These are phyloP conservation scores for Saccharomycopsis fibuligera DNA, from an alignment of 805 yeast species.

Conservation along the genomic window DNA sequence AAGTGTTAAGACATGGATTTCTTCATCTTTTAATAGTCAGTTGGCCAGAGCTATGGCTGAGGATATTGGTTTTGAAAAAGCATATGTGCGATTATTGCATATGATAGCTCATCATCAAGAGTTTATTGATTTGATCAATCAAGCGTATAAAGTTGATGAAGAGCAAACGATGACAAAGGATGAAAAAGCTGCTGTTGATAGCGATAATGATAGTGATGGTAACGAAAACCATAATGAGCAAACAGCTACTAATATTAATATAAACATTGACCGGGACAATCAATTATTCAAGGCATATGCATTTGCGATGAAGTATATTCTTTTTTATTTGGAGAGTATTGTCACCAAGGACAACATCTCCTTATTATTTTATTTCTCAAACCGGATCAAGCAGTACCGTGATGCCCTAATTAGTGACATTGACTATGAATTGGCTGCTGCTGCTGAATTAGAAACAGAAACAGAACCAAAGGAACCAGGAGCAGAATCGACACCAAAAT, in stretches of 20 bases:
- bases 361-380: conserved; percentile 66
- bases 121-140: conserved; percentile 37
- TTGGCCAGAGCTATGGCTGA: conserved; percentile 25
- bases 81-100: conserved; percentile 61
- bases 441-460: conserved; percentile 22
- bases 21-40: conserved; percentile 43
- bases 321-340: conserved; percentile 53
- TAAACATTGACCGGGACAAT: conserved; percentile 21
- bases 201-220: not conserved
- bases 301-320: conserved; percentile 53
- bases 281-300: conserved; percentile 37
- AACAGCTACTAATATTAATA: not conserved
- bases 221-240: conserved; percentile 1
- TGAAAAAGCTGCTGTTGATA: conserved; percentile 11
- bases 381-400: conserved; percentile 70
- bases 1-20: conserved; percentile 63
- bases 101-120: conserved; percentile 71
- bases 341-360: conserved; percentile 65
- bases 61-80: conserved; percentile 54
- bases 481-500: conserved; percentile 6
- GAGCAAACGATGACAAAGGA: conserved; percentile 19
- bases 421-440: conserved; percentile 23
- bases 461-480: conserved; percentile 6
- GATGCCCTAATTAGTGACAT: conserved; percentile 43
- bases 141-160: conserved; percentile 20